Conservation (phyloP, 2,329 filamentous ascomycete species). For the Bisporella sp. region DNA sequence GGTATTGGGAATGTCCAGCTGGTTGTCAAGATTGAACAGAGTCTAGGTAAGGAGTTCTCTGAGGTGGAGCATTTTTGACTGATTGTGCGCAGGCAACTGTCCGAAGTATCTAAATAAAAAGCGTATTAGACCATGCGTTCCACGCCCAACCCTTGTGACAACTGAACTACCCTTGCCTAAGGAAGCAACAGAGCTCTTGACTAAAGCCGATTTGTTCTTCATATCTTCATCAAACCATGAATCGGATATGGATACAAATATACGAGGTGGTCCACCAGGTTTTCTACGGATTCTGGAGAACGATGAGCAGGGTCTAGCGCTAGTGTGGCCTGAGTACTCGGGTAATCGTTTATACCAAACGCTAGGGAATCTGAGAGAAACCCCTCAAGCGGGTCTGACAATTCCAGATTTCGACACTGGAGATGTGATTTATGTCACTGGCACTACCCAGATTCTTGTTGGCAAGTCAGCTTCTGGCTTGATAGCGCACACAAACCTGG, state of each 20-base stretch:
- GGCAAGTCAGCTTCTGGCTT: constrained; percentile 54
- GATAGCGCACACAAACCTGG: constrained; percentile 65
- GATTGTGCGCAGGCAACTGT: constrained; percentile 54
- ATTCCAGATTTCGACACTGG: constrained; percentile 70
- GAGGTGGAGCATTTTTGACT: too few species aligned
- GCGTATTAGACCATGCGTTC: constrained; percentile 46
- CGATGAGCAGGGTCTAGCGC: constrained; percentile 30
- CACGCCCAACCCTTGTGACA: constrained; percentile 45
- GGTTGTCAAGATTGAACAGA: constrained; percentile 61
- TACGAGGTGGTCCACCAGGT: constrained; percentile 67
- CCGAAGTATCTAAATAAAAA: constrained; percentile 83
- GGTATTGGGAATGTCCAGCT: constrained; percentile 36
- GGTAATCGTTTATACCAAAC: constrained; percentile 82
- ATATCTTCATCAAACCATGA: constrained; percentile 57
- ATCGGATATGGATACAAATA: constrained; percentile 74
- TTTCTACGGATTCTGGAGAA: constrained; percentile 66
- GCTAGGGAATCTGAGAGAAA: constrained; percentile 65
- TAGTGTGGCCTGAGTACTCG: constrained; percentile 76
- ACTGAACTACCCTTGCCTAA: constrained; percentile 30
- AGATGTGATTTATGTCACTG: constrained; percentile 66
- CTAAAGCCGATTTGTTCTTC: constrained; percentile 69
- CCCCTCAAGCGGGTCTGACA: constrained; percentile 60
- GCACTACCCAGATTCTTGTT: constrained; percentile 57
- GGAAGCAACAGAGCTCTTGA: constrained; percentile 42
- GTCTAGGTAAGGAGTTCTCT: constrained; percentile 39